Evolutionary conservation across 805 yeast species (phyloP).

Genomic region (Tetrapisispora arboricola): DNA sequence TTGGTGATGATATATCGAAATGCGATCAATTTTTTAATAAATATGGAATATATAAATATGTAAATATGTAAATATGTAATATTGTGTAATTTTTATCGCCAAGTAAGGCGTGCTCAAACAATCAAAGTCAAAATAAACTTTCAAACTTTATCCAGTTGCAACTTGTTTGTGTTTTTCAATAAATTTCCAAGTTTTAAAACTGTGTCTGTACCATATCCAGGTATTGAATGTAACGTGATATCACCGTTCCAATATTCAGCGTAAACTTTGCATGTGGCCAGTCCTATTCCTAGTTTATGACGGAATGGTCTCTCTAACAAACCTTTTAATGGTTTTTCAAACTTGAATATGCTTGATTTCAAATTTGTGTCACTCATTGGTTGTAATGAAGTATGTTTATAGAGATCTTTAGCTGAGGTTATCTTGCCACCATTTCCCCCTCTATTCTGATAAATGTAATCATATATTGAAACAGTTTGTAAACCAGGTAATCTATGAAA

Average conservation of each 20-base stretch:
- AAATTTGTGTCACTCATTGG: conserved; percentile 26
- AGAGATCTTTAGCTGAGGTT: conserved; percentile 9
- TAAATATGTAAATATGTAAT: too few relatives aligned
- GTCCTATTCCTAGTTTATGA: conserved; percentile 71
- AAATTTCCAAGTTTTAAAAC: conserved; percentile 68
- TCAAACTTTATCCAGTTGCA: conserved; percentile 64
- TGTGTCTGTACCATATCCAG: conserved; percentile 90
- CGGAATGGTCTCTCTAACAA: conserved; percentile 66
- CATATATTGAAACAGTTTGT: conserved; percentile 29
- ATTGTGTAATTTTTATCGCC: too few relatives aligned
- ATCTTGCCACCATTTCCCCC: conserved; percentile 4
- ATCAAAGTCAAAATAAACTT: too few relatives aligned
- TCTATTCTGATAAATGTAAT: conserved; percentile 16
- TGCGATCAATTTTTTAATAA: too few relatives aligned
- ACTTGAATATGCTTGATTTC: conserved; percentile 16
- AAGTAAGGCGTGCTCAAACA: too few relatives aligned
- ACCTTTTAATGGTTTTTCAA: conserved; percentile 43
- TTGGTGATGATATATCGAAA: too few relatives aligned
- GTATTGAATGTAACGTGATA: conserved; percentile 67
- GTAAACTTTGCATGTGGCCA: conserved; percentile 87
- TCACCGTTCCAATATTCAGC: conserved; percentile 97
- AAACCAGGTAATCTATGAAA: conserved; percentile 65
- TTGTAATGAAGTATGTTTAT: conserved; percentile 32
- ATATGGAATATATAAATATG: too few relatives aligned
- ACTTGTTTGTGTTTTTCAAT: conserved; percentile 53